Evolutionary conservation across 805 yeast species (phyloP).

Genomic region (Wickerhamiella domercqiae): DNA sequence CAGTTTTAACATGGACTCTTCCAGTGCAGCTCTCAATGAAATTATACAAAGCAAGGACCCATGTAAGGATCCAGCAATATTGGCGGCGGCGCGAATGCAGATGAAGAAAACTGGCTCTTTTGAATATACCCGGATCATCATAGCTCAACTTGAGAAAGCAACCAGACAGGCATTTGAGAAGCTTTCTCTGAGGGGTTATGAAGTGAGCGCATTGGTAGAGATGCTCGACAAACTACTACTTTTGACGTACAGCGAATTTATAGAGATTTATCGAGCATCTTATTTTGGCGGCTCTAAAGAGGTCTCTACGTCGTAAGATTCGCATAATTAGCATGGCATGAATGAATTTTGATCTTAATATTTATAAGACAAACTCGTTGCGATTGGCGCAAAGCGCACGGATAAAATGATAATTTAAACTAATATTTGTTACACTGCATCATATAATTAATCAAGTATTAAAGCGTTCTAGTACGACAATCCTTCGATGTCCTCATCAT

Average conservation of each 20-base stretch:
- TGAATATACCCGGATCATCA: not conserved
- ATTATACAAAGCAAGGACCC: not conserved
- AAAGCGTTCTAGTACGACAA: too few species aligned
- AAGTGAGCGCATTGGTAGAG: not conserved
- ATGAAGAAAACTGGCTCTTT: not conserved
- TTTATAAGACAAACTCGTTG: too few species aligned
- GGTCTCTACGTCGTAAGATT: too few species aligned
- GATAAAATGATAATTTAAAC: too few species aligned
- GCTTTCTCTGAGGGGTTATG: not conserved
- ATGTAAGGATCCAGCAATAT: not conserved
- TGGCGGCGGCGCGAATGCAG: not conserved
- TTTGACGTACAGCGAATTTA: not conserved
- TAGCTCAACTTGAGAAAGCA: not conserved
- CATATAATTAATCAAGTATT: too few species aligned
- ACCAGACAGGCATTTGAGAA: not conserved
- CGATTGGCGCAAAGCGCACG: too few species aligned
- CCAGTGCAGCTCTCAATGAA: not conserved
- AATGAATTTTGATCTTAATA: too few species aligned
- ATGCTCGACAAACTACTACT: not conserved
- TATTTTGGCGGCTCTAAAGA: too few species aligned
- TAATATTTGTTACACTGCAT: too few species aligned
- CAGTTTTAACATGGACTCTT: slow-evolving; percentile 1
- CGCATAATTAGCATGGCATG: too few species aligned
- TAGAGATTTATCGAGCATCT: not conserved
- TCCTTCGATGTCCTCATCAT: too few species aligned